Evolutionary conservation across 2,329 filamentous ascomycete genomes (phyloP).

Genomic region (Pleoardoris graminearum): DNA sequence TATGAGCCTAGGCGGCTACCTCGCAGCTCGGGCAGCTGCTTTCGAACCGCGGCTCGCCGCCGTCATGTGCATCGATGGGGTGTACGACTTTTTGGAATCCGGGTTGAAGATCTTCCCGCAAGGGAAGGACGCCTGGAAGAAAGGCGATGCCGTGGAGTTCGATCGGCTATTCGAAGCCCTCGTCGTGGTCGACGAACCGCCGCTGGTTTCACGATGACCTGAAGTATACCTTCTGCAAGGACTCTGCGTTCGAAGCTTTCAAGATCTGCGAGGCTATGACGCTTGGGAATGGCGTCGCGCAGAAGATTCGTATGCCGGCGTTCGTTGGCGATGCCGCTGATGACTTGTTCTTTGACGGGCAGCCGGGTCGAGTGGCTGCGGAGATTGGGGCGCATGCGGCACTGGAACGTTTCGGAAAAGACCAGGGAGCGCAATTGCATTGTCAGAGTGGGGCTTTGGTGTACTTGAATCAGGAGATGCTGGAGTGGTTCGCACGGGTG

Average conservation of each 20-base stretch:
- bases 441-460: neutral
- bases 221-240: neutral
- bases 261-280: slow-evolving; percentile 2
- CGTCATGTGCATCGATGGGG: slow-evolving; percentile 22
- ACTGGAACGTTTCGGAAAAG: neutral
- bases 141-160: neutral
- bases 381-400: neutral
- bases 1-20: slow-evolving; percentile 36
- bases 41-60: slow-evolving; percentile 35
- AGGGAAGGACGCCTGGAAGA: neutral
- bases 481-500: neutral
- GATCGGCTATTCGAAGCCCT: neutral
- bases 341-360: neutral
- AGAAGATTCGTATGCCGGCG: neutral
- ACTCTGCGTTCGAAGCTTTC: neutral
- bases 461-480: neutral
- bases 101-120: neutral
- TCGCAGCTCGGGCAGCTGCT: slow-evolving; percentile 34
- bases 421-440: neutral
- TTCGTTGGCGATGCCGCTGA: neutral
- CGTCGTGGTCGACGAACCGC: neutral
- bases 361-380: neutral
- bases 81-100: slow-evolving; percentile 5
- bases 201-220: neutral
- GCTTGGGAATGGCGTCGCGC: neutral